phyloP scores from a whole-genome alignment of 1,284 basidiomycete genomes.

The Rhodotorula sp. region DNA sequence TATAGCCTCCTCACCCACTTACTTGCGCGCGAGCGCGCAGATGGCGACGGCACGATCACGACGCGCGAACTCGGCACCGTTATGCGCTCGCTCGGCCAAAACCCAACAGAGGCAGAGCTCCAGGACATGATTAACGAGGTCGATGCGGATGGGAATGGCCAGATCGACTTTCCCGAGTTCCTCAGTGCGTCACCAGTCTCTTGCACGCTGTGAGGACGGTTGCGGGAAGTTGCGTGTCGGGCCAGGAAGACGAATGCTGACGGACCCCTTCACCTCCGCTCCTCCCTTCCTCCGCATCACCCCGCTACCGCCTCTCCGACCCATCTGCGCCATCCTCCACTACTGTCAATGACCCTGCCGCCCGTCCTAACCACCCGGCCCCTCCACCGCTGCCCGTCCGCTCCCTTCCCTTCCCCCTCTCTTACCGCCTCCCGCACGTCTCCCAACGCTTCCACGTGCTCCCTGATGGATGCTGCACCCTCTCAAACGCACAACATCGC shows the following conservation, averaged over 20 bases:
- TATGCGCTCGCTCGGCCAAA: conserved; percentile 95
- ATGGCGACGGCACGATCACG: conserved; percentile 96
- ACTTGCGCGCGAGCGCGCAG: conserved; percentile 51
- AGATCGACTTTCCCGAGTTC: conserved; percentile 87
- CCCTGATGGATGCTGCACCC: no score
- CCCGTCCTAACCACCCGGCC: background rate
- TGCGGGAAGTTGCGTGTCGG: background rate
- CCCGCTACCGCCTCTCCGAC: no score
- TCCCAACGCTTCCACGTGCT: background rate
- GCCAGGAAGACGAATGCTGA: background rate
- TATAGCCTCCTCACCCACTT: conserved; percentile 2
- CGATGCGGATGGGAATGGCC: conserved; percentile 71
- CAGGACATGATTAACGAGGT: conserved; percentile 97
- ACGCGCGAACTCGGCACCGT: conserved; percentile 93
- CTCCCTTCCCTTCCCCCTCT: background rate
- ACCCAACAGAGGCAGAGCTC: conserved; percentile 91
- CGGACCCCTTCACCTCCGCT: background rate
- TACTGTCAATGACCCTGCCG: background rate
- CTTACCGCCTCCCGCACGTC: background rate
- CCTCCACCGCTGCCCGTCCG: background rate
- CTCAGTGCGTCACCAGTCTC: conserved; percentile 22
- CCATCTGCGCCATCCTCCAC: no score
- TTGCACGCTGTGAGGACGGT: background rate
- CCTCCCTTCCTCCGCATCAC: background rate
- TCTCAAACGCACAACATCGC: background rate